A percentile compares a stretch with the other conserved stretches of the same genome.
These are phyloP conservation scores for Rhizopus sp. DNA, from an alignment of 371 early-diverging fungal genomes.

Conservation along the genomic window DNA sequence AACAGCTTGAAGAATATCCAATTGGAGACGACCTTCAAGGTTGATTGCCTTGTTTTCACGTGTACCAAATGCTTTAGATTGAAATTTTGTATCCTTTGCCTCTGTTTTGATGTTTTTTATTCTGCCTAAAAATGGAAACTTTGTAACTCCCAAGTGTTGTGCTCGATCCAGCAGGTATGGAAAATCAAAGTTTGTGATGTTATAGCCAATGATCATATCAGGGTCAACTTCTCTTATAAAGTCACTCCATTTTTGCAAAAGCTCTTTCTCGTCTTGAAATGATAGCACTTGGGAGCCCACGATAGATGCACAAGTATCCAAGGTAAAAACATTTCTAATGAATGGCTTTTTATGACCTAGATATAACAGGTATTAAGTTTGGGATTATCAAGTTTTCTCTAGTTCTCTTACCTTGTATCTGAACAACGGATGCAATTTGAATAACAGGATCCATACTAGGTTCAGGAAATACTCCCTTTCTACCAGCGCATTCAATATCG, in stretches of 20 bases:
- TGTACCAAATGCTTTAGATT: slow-evolving; percentile 93
- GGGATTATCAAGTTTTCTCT: background rate
- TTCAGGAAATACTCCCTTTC: slow-evolving; percentile 97
- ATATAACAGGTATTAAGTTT: background rate
- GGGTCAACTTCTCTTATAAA: slow-evolving; percentile 70
- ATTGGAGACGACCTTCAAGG: slow-evolving; percentile 94
- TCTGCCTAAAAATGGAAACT: slow-evolving; percentile 90
- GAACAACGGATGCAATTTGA: slow-evolving; percentile 98
- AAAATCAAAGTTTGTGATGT: slow-evolving; percentile 98
- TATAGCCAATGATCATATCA: slow-evolving; percentile 99
- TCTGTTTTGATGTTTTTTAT: slow-evolving; percentile 68
- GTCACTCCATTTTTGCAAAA: slow-evolving; percentile 89
- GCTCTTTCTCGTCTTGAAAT: slow-evolving; percentile 83
- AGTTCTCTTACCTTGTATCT: slow-evolving; percentile 70
- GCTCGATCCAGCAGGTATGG: slow-evolving; percentile 98
- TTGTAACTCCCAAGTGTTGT: slow-evolving; percentile 68
- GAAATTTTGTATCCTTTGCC: slow-evolving; percentile 85
- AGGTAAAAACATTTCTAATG: slow-evolving; percentile 92
- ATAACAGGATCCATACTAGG: slow-evolving; percentile 97
- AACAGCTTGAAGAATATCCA: slow-evolving; percentile 97
- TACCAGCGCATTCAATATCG: slow-evolving; percentile 99
- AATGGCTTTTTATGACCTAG: slow-evolving; percentile 83
- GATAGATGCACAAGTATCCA: slow-evolving; percentile 89
- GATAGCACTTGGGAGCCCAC: slow-evolving; percentile 90
- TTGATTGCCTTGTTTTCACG: slow-evolving; percentile 88